Evolutionary conservation across 2,329 filamentous ascomycete species (phyloP).

Genomic region (Aspergillus fischeri): DNA sequence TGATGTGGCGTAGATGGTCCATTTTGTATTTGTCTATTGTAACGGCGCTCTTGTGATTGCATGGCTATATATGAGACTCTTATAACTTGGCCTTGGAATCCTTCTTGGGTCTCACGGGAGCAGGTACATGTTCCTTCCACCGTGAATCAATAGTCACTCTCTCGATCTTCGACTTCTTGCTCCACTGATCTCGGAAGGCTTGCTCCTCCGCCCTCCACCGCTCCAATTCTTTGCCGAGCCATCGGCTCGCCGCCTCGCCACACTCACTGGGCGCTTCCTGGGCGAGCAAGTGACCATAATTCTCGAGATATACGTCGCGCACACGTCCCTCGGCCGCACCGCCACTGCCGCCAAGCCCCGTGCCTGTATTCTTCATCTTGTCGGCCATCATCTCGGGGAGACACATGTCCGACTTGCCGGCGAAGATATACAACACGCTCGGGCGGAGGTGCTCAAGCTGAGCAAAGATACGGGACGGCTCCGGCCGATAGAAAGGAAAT

Average conservation of each 20-base stretch:
- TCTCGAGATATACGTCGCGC: constrained; percentile 58
- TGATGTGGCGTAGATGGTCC: not conserved
- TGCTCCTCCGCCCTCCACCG: constrained; percentile 56
- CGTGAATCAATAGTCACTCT: constrained; percentile 56
- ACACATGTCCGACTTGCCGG: constrained; percentile 40
- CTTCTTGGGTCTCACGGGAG: constrained; percentile 27
- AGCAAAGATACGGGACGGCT: constrained; percentile 35
- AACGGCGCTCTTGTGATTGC: not conserved
- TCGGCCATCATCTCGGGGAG: constrained; percentile 35
- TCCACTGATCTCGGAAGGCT: constrained; percentile 54
- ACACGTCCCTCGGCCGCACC: constrained; percentile 67
- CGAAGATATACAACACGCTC: constrained; percentile 45
- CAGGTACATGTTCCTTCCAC: constrained; percentile 44
- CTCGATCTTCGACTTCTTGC: constrained; percentile 44
- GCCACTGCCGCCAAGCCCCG: constrained; percentile 39
- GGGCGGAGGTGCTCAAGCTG: constrained; percentile 43
- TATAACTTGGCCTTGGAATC: constrained; percentile 25
- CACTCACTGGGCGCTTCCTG: constrained; percentile 71
- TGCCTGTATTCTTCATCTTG: constrained; percentile 40
- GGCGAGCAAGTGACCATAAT: constrained; percentile 73
- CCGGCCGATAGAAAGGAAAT: constrained; percentile 44
- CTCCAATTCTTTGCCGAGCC: constrained; percentile 55
- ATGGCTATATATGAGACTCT: not conserved
- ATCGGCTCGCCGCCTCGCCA: constrained; percentile 57
- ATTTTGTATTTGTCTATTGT: not conserved